Base-by-base conservation (phyloP, 352 stramenopile species). In the Pythium guiyangense region DNA sequence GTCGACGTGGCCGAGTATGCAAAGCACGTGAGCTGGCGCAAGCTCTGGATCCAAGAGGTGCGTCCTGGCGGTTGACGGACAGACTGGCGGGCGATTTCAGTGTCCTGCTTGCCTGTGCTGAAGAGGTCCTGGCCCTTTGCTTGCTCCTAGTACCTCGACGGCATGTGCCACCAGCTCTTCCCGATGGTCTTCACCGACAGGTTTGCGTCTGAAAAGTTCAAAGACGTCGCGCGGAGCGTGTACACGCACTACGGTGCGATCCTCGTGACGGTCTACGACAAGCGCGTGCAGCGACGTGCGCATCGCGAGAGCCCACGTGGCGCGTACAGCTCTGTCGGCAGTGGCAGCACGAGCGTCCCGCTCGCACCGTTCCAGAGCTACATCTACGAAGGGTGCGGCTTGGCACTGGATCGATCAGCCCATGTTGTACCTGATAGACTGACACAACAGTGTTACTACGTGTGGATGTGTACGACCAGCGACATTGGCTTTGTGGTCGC, bases 401-500 rank as follows among this genome's bases (percentile, higher is more conserved):
- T 31, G 4, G 31, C 26, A 14, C 14, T 29, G 47, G 9, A 15
- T 53, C 9, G 29, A 40, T 14, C 2, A 37, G 29, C 47, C 22
- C 56, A 25, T 47, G 15, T n/a, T 20, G 39, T 17, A 8, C 12
- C 39, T 44, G 14, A 15, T 54, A 14, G 27, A 37, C 9, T 29
- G n/a, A 22, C n/a, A 20, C 6, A 20, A 26, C 17, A 2, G n/a
- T 34, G 17, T 37, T n/a, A 6, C 2, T 49, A 40, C 42, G 14
- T 59, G 4, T 54, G 2, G 40, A n/a, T 56, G 25, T 43, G 20
- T 45, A 25, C 17, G 20, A 37, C 17, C 34, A 90, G 79, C 0
- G 79, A 90, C 62, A 81, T 88, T 57, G 77, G 79, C 0, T 83
- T 90, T 69, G 64, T 88, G 8, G 69, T 90, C 29, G 71, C 77